Percentiles rank a stretch among this genome's conserved stretches.
Evolutionary conservation across 129 eudicot genomes (phyloP).

Genomic region (Cynara cardunculus): DNA sequence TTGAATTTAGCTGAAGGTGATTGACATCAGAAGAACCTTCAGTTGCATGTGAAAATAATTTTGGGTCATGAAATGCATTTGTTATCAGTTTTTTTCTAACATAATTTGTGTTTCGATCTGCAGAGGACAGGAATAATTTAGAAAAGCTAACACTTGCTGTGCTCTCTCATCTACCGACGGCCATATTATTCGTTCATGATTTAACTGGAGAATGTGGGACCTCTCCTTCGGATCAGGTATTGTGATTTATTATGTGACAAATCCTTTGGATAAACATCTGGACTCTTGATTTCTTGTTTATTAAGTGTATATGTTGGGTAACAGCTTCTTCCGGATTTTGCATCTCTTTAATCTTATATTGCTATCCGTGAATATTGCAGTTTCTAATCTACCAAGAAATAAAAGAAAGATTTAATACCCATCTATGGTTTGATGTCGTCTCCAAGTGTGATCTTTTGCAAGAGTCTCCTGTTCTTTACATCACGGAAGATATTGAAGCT

Average conservation of each 20-base stretch:
- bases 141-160: slow-evolving; percentile 96
- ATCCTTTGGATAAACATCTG: not conserved
- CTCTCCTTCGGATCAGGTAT: slow-evolving; percentile 93
- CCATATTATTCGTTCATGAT: slow-evolving; percentile 87
- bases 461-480: slow-evolving; percentile 60
- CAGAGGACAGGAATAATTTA: slow-evolving; percentile 93
- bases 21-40: not conserved
- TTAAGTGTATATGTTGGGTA: not conserved
- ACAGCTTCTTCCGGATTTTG: not conserved
- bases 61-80: not conserved
- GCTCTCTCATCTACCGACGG: slow-evolving; percentile 85
- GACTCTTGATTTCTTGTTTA: not conserved
- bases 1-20: not conserved
- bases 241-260: not conserved
- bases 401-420: slow-evolving; percentile 62
- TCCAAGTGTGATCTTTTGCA: slow-evolving; percentile 84
- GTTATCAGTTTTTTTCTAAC: not conserved
- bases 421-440: slow-evolving; percentile 95
- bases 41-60: not conserved
- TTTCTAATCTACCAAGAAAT: slow-evolving; percentile 75
- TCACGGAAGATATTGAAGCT: slow-evolving; percentile 52
- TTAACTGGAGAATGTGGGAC: slow-evolving; percentile 97
- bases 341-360: not conserved
- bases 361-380: slow-evolving; percentile 38
- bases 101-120: slow-evolving; percentile 26